These are phyloP conservation scores for Rhododendron simsii DNA, from an alignment of 148 eudicot genomes.

Conservation along the genomic window DNA sequence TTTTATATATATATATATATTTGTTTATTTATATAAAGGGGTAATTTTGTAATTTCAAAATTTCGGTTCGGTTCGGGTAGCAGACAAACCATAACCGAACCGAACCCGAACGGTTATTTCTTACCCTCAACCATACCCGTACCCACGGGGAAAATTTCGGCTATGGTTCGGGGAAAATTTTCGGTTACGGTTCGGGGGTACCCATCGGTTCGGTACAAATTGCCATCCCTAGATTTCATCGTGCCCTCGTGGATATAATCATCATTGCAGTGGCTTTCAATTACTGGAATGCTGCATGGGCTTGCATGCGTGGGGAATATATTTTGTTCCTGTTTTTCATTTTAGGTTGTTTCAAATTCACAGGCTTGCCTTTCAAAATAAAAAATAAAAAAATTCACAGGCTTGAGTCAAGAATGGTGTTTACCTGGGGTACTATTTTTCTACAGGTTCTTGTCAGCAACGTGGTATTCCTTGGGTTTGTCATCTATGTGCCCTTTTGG, in stretches of 20 bases:
- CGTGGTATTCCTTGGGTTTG: conserved; percentile 87
- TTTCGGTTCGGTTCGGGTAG: no score
- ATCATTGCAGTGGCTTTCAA: background rate
- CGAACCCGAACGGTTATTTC: no score
- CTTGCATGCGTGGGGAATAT: background rate
- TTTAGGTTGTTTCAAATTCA: background rate
- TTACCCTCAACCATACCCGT: no score
- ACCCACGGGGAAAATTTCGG: no score
- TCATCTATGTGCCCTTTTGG: conserved; percentile 81
- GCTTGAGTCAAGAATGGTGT: background rate
- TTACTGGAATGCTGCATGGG: background rate
- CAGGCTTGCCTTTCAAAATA: background rate
- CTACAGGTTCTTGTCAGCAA: conserved; percentile 96
- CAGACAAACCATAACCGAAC: no score
- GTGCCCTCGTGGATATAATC: background rate
- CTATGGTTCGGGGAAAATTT: no score
- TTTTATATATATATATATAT: no score
- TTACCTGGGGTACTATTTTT: conserved; percentile 13
- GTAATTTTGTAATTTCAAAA: no score
- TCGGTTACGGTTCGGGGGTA: no score
- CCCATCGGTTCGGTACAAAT: no score
- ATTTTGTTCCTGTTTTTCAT: background rate
- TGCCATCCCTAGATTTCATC: background rate
- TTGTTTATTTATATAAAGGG: no score
- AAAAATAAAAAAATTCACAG: no score